phyloP scores from a whole-genome alignment of 306 rosid genomes.

The Mimosa bimucronata region DNA sequence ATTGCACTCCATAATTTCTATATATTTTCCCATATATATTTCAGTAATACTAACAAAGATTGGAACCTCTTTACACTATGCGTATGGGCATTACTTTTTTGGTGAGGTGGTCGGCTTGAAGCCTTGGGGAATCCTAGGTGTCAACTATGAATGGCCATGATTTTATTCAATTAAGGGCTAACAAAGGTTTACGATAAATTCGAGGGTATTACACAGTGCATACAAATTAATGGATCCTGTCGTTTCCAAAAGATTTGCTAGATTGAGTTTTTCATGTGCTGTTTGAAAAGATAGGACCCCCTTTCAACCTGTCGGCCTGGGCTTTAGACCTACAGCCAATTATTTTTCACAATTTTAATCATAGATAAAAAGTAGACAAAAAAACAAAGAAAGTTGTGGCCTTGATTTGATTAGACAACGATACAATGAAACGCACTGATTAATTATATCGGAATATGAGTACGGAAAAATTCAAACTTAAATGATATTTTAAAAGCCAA shows the following conservation, averaged over 20 bases:
- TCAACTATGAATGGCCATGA: not conserved
- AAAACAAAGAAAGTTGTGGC: not conserved
- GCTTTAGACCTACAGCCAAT: not conserved
- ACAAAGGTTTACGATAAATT: not conserved
- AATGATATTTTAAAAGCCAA: too few relatives aligned
- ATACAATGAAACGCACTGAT: not conserved
- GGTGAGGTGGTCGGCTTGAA: not conserved
- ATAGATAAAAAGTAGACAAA: not conserved
- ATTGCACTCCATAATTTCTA: not conserved
- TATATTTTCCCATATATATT: too few relatives aligned
- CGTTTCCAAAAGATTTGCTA: conserved; percentile 49
- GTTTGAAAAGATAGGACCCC: conserved; percentile 33
- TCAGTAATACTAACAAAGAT: not conserved
- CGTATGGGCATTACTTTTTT: not conserved
- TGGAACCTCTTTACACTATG: too few relatives aligned
- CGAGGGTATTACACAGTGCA: conserved; percentile 12
- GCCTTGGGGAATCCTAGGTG: conserved; percentile 21
- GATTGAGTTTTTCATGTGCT: conserved; percentile 34
- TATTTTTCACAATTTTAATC: conserved; percentile 18
- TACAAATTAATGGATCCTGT: conserved; percentile 24
- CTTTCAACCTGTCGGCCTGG: conserved; percentile 26
- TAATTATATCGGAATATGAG: too few relatives aligned
- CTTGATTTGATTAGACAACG: not conserved
- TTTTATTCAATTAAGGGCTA: not conserved
- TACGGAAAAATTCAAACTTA: too few relatives aligned